These are phyloP conservation scores for Moesziomyces antarcticus DNA, from an alignment of 1,284 basidiomycete species.

Conservation along the genomic window DNA sequence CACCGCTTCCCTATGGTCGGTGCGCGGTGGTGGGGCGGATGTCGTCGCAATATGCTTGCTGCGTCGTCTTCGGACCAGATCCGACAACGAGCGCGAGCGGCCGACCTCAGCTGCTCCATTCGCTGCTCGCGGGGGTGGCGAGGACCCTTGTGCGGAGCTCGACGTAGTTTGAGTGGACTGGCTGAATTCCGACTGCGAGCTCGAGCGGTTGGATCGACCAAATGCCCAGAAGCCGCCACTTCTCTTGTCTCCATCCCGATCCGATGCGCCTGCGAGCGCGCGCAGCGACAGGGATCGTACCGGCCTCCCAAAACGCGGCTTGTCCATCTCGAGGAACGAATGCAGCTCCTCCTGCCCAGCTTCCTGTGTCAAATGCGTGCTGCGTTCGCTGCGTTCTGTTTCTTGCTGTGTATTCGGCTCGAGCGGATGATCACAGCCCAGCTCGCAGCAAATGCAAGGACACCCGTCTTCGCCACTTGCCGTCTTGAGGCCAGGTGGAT, in stretches of 20 bases:
- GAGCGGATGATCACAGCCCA: conserved; percentile 14
- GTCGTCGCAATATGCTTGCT: conserved; percentile 10
- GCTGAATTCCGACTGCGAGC: conserved; percentile 2
- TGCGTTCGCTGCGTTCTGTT: not conserved
- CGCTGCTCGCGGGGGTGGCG: not conserved
- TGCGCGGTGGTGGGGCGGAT: not conserved
- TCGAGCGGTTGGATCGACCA: conserved; percentile 7
- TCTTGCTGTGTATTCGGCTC: conserved; percentile 1
- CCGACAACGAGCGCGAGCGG: conserved; percentile 13
- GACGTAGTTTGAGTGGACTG: not conserved
- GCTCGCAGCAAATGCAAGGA: conserved; percentile 39
- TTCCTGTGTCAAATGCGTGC: not conserved
- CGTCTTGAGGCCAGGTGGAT: conserved; percentile 15
- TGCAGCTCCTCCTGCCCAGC: not conserved
- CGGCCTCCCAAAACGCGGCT: not conserved
- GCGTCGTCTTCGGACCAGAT: conserved; percentile 16
- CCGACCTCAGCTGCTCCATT: too few relatives aligned
- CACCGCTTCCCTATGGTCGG: not conserved
- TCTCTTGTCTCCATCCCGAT: not conserved
- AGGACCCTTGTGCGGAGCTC: not conserved
- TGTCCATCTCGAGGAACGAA: conserved; percentile 27
- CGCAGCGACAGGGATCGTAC: not conserved
- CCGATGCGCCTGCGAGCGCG: not conserved
- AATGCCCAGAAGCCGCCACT: conserved; percentile 14
- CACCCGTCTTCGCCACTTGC: conserved; percentile 8